Evolutionary conservation across 2,329 filamentous ascomycete species (phyloP).

Genomic region (Rhynchosporium secalis): DNA sequence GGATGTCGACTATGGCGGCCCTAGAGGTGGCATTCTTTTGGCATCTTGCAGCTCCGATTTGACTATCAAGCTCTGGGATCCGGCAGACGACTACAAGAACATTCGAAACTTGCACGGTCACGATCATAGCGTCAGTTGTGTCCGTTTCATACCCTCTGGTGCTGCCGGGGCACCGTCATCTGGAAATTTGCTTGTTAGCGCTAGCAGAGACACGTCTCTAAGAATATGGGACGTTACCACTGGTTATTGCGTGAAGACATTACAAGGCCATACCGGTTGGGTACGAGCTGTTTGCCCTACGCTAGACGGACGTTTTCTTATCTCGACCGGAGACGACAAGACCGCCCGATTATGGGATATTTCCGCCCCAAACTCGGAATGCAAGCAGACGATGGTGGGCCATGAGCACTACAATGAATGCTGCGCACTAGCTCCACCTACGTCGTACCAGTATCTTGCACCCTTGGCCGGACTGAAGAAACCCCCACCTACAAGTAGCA

Average conservation of each 20-base stretch:
- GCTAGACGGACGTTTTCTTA: constrained; percentile 75
- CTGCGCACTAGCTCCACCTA: constrained; percentile 78
- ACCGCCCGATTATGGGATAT: constrained; percentile 84
- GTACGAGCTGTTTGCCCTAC: constrained; percentile 83
- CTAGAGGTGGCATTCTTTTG: constrained; percentile 73
- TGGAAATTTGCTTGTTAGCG: constrained; percentile 81
- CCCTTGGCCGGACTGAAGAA: constrained; percentile 80
- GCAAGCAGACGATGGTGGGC: constrained; percentile 65
- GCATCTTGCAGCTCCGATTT: constrained; percentile 73
- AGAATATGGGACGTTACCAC: constrained; percentile 92
- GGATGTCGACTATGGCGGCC: constrained; percentile 87
- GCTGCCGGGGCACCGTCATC: constrained; percentile 50
- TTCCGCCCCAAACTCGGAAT: constrained; percentile 69
- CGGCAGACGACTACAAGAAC: constrained; percentile 89
- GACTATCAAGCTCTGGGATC: constrained; percentile 94
- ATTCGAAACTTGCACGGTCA: constrained; percentile 87
- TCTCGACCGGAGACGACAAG: constrained; percentile 81
- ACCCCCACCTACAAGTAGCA: constrained; percentile 68
- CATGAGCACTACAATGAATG: constrained; percentile 88
- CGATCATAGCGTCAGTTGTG: constrained; percentile 85
- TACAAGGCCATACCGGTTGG: constrained; percentile 84
- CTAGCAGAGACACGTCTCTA: constrained; percentile 80
- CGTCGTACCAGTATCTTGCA: constrained; percentile 76
- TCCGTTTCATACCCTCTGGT: constrained; percentile 62
- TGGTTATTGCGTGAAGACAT: constrained; percentile 85